Conservation (phyloP, 73 alveolate genomes). For the Paramecium sexaurelia region DNA sequence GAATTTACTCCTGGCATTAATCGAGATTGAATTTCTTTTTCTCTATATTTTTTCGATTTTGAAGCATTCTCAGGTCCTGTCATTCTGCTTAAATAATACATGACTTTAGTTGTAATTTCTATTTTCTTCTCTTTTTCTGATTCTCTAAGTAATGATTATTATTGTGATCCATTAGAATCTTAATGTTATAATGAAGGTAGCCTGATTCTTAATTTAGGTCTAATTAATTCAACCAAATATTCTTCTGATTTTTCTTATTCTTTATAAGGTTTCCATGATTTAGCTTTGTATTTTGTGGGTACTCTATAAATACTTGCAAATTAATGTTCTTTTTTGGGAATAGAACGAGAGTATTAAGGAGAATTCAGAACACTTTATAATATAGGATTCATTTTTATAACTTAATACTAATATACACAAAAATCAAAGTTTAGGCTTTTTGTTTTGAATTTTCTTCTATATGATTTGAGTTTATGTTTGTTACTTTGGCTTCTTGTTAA, state of each 20-base stretch:
- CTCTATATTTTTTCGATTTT: neutral
- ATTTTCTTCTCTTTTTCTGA: conserved; percentile 8
- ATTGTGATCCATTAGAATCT: neutral
- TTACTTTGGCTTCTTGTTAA: neutral
- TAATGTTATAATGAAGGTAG: neutral
- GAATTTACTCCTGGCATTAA: conserved; percentile 39
- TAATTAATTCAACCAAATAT: neutral
- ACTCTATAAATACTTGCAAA: conserved; percentile 1
- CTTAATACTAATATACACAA: neutral
- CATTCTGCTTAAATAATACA: conserved; percentile 18
- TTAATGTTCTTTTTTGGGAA: neutral
- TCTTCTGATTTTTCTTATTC: neutral
- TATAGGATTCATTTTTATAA: neutral
- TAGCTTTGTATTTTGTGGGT: neutral
- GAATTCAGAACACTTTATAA: neutral
- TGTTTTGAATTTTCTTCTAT: neutral
- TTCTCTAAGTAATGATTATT: neutral
- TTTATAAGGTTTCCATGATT: neutral
- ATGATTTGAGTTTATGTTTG: neutral
- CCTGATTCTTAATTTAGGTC: neutral
- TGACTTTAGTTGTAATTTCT: neutral
- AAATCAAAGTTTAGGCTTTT: neutral
- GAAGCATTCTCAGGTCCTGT: conserved; percentile 44
- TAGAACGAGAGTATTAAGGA: neutral
- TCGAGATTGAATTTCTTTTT: neutral